Conservation (phyloP, 140 eudicot genomes). For the Flaveria floridana region DNA sequence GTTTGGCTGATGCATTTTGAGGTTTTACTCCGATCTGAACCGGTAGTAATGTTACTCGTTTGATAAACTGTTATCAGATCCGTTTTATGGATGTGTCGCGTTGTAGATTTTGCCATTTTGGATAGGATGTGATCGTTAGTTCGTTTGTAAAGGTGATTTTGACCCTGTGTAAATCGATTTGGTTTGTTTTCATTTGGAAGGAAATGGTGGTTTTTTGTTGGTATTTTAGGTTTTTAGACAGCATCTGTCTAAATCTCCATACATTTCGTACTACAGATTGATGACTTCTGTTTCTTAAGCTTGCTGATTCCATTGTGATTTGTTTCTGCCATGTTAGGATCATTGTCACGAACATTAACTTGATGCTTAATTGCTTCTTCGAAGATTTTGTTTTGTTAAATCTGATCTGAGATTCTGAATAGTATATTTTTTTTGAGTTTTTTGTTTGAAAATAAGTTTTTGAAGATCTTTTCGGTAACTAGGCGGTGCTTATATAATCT, state of each 20-base stretch:
- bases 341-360: constrained; percentile 10
- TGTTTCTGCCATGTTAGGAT: background rate
- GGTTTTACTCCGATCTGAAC: constrained; percentile 31
- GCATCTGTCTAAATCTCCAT: background rate
- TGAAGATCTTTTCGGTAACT: constrained; percentile 20
- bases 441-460: constrained; percentile 3
- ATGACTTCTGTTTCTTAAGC: constrained; percentile 10
- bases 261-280: background rate
- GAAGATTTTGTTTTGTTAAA: constrained; percentile 10
- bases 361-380: background rate
- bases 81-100: constrained; percentile 1
- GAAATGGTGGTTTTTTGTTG: constrained; percentile 7
- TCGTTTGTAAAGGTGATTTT: background rate
- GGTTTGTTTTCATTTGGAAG: background rate
- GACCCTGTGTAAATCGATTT: background rate
- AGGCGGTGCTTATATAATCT: constrained; percentile 3
- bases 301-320: constrained; percentile 16
- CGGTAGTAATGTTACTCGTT: background rate
- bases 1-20: constrained; percentile 10
- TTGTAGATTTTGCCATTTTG: constrained; percentile 23
- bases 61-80: constrained; percentile 17
- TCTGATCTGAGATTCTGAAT: constrained; percentile 20
- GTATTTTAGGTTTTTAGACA: constrained; percentile 10
- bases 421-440: background rate
- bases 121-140: constrained; percentile 16